Conservation (phyloP, 352 stramenopile genomes). For the Globisporangium polare region DNA sequence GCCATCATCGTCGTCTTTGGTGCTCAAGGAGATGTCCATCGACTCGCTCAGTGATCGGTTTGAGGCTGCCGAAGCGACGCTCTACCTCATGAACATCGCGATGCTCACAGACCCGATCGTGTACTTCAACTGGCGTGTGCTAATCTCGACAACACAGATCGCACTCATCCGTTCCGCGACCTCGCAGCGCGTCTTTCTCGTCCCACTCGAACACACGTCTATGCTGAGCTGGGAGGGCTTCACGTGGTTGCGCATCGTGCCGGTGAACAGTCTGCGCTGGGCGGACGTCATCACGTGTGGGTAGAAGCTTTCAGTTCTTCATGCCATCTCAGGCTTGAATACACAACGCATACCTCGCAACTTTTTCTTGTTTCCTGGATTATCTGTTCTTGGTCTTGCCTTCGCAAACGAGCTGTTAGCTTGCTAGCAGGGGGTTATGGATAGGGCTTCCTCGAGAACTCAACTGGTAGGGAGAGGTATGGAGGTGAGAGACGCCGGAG, state of each 20-base stretch:
- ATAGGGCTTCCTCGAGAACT: neutral
- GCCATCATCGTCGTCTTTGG: no score
- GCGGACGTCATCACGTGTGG: slow-evolving; percentile 4
- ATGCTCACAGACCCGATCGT: slow-evolving; percentile 24
- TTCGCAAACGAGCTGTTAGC: neutral
- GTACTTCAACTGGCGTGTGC: neutral
- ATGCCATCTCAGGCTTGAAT: neutral
- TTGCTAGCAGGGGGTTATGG: neutral
- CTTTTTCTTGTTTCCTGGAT: neutral
- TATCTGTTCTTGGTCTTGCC: neutral
- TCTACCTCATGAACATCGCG: slow-evolving; percentile 26
- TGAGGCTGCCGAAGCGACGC: neutral
- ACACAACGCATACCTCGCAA: neutral
- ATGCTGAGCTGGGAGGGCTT: slow-evolving; percentile 1
- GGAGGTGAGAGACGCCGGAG: neutral
- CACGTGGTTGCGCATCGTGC: neutral
- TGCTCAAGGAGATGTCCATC: neutral
- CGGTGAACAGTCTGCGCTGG: neutral
- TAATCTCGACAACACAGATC: neutral
- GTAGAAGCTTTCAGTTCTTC: neutral
- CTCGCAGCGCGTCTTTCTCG: neutral
- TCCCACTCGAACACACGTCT: neutral
- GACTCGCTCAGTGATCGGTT: slow-evolving; percentile 13
- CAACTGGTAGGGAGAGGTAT: neutral
- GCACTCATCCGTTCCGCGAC: neutral